Evolutionary conservation across 352 stramenopile genomes (phyloP).

Genomic region (Phytophthora litchii): DNA sequence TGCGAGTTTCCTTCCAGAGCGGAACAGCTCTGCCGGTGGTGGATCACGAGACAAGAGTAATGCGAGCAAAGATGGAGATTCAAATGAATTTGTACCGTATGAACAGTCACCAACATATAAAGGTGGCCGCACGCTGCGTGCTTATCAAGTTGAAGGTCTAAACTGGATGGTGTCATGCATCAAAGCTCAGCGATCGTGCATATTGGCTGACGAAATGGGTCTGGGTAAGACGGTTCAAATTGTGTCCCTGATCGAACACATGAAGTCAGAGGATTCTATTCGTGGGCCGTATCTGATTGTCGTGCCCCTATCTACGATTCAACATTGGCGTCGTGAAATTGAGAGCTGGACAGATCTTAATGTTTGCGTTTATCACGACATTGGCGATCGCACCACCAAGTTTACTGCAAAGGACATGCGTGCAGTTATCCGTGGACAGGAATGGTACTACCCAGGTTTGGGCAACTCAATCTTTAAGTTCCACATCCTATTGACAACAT

Average conservation of each 20-base stretch:
- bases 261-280: conserved; percentile 84
- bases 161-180: conserved; percentile 92
- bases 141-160: conserved; percentile 88
- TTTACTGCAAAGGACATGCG: conserved; percentile 90
- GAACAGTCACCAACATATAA: conserved; percentile 90
- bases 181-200: conserved; percentile 88
- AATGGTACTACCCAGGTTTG: conserved; percentile 90
- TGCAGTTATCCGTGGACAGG: conserved; percentile 81
- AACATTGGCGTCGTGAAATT: conserved; percentile 89
- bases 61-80: conserved; percentile 22
- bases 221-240: conserved; percentile 96
- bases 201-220: conserved; percentile 93
- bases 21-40: conserved; percentile 11
- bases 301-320: conserved; percentile 87
- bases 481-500: conserved; percentile 84
- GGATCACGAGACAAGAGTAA: conserved; percentile 13
- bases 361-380: conserved; percentile 98
- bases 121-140: conserved; percentile 75
- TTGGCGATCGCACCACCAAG: conserved; percentile 77
- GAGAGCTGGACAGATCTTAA: conserved; percentile 97
- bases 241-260: conserved; percentile 92
- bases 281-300: conserved; percentile 87
- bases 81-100: conserved; percentile 88
- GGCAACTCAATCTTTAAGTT: conserved; percentile 93
- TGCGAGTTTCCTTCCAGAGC: conserved; percentile 78